Base-by-base conservation (phyloP, 1,284 basidiomycete genomes). In the Fomitopsis palustris region DNA sequence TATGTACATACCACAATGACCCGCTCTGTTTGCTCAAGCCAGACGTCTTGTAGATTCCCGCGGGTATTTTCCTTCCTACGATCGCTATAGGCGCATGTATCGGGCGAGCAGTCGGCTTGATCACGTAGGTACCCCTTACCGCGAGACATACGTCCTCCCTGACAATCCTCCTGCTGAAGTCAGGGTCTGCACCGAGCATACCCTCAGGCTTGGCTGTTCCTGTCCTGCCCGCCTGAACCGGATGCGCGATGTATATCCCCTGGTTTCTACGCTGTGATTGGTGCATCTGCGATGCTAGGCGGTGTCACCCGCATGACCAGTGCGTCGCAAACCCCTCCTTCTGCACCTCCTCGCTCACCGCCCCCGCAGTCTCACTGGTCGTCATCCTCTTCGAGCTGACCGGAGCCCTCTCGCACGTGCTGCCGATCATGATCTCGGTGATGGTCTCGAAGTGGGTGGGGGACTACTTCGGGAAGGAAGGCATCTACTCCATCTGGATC, bases 221-320 rank as follows among this genome's bases (percentile, higher is more conserved):
- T 82, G 12, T 80, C 85, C 0, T 90, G 88, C 69, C 86, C 87
- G 10, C 85, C 87, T 0, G 88, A 90, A 66, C 83, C 83, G 0
- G 81, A 84, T 16, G 78, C 84, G 23, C 77, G 79, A 51, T 92
- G 89, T 66, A 84, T 93, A 49, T 89, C 85, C 4, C 90, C 91
- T 2, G 88, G 89, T 33, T 91, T 93, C 65, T 94, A 94, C 67
- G 88, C 91, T 16, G 88, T 93, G 23, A 86, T 93, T 38, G 92
- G 92, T 1, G 90, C 91, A 19, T 86, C 91, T 31, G 88, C 89
- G 1, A 88, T 92, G 80, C 75, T 93, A 0, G 89, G 86, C 8
- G 92, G 92, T 3, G 90, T 93, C 3, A 94, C 91, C 4, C 76
- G 88, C 59, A 93, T 92, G 86, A 93, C 85, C 29, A 83, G 88